These are phyloP conservation scores for Epichloe elymi DNA, from an alignment of 2,329 filamentous ascomycete species.

Conservation along the genomic window DNA sequence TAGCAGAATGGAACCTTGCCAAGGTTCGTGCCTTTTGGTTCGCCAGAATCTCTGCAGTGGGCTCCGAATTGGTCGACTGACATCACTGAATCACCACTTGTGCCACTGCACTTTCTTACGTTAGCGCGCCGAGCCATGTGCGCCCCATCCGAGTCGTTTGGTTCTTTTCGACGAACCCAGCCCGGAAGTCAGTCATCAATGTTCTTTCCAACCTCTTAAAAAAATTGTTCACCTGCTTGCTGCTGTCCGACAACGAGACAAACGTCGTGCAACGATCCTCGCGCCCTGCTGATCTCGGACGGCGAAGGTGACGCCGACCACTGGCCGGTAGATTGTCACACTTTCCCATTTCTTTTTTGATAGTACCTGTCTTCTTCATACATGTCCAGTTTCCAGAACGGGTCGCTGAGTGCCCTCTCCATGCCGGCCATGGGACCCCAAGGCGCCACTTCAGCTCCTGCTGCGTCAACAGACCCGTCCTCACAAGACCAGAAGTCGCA, in stretches of 20 bases:
- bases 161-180: neutral
- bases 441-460: slow-evolving; percentile 5
- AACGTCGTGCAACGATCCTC: neutral
- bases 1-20: no score
- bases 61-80: neutral
- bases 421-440: slow-evolving; percentile 6
- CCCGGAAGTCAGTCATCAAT: neutral
- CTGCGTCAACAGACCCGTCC: slow-evolving; percentile 1
- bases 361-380: neutral
- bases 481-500: slow-evolving; percentile 7
- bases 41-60: no score
- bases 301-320: neutral
- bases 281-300: neutral
- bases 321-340: neutral
- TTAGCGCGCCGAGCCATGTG: neutral
- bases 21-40: no score
- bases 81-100: neutral
- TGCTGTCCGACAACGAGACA: neutral
- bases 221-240: neutral
- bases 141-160: neutral
- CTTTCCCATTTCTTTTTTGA: neutral
- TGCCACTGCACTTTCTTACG: neutral
- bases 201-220: neutral
- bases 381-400: slow-evolving; percentile 22
- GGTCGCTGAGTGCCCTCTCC: slow-evolving; percentile 11